These are phyloP conservation scores for Cyathus striatus DNA, from an alignment of 768 basidiomycete species.

Conservation along the genomic window DNA sequence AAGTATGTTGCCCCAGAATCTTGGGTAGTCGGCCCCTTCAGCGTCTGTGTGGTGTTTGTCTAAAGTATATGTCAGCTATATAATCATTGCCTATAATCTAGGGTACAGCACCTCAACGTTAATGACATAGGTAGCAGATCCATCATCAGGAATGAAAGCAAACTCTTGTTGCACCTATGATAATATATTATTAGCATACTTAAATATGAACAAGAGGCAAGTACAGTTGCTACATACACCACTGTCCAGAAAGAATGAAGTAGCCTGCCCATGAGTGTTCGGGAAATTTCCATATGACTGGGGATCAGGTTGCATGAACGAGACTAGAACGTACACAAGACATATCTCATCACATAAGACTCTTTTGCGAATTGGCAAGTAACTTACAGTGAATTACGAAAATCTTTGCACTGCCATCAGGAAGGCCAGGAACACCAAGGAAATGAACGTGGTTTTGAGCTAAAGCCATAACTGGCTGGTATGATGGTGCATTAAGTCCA, in stretches of 20 bases:
- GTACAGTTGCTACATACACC: constrained; percentile 51
- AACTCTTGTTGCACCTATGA: constrained; percentile 63
- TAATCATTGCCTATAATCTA: no score
- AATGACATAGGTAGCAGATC: constrained; percentile 64
- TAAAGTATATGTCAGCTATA: constrained; percentile 15
- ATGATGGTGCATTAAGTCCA: constrained; percentile 35
- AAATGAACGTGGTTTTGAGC: constrained; percentile 76
- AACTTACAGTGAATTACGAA: constrained; percentile 77
- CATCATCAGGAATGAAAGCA: constrained; percentile 73
- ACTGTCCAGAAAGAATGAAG: constrained; percentile 59
- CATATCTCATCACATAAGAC: neutral
- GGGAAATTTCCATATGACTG: constrained; percentile 71
- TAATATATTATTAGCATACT: neutral
- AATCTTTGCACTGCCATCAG: constrained; percentile 56
- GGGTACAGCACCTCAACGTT: constrained; percentile 64
- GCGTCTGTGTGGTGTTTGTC: constrained; percentile 59
- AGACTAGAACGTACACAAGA: constrained; percentile 30
- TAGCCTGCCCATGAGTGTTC: constrained; percentile 57
- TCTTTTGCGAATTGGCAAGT: neutral
- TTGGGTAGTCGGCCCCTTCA: constrained; percentile 56
- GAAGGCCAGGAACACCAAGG: constrained; percentile 52
- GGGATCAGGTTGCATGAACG: constrained; percentile 62
- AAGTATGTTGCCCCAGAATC: constrained; percentile 61
- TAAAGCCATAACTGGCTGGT: constrained; percentile 61
- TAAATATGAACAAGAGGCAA: neutral